A percentile compares a stretch with the other conserved stretches of the same genome.
Evolutionary conservation across 2,329 filamentous ascomycete species (phyloP).

Genomic region (Aspergillus floridensis): DNA sequence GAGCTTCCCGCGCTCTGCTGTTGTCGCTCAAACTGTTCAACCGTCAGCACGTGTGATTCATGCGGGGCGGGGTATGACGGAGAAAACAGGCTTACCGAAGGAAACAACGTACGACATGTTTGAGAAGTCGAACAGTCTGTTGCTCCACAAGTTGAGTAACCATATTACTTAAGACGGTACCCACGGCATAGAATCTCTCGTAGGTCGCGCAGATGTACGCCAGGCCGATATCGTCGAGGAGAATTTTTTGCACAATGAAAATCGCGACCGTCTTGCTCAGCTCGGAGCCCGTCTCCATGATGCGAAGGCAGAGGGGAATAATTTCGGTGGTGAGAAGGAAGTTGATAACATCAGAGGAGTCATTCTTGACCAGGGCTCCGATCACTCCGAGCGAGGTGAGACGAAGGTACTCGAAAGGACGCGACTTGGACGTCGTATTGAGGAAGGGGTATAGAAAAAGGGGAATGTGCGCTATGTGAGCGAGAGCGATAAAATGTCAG

Average conservation of each 20-base stretch:
- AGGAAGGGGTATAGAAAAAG: conserved; percentile 97
- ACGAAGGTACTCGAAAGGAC: conserved; percentile 95
- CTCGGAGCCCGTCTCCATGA: conserved; percentile 99
- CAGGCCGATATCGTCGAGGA: conserved; percentile 92
- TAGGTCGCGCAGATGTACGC: conserved; percentile 99
- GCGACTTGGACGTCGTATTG: conserved; percentile 96
- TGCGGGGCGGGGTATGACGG: background rate
- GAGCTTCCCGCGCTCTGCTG: conserved; percentile 86
- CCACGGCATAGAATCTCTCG: conserved; percentile 96
- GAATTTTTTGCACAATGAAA: conserved; percentile 98
- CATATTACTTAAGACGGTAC: conserved; percentile 98
- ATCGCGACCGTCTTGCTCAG: conserved; percentile 98
- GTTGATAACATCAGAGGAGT: conserved; percentile 97
- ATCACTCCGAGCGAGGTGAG: conserved; percentile 96
- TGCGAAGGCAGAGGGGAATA: conserved; percentile 92
- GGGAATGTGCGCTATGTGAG: conserved; percentile 77
- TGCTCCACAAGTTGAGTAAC: conserved; percentile 96
- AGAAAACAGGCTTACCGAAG: conserved; percentile 66
- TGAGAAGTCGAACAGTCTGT: conserved; percentile 90
- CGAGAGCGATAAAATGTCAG: conserved; percentile 7
- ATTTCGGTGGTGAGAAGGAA: conserved; percentile 98
- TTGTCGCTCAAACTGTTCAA: conserved; percentile 80
- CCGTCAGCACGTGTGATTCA: background rate
- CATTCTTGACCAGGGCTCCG: conserved; percentile 95
- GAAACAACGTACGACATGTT: conserved; percentile 97